phyloP scores from a whole-genome alignment of 176 grass and related monocot genomes.

The Stipa capillata region DNA sequence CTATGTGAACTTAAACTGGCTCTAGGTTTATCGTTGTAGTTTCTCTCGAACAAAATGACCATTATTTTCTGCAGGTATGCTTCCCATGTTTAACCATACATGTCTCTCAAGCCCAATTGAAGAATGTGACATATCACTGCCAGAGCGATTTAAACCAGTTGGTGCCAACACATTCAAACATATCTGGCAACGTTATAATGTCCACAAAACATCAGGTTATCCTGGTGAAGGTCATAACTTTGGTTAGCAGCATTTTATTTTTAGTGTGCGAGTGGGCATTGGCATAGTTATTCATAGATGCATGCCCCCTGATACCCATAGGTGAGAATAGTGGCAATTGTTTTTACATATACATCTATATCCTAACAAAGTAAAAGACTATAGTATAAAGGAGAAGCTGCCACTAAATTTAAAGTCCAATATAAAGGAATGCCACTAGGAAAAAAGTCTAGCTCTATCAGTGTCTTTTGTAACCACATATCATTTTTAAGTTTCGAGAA shows the following conservation, averaged over 20 bases:
- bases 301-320: not conserved
- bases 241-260: not conserved
- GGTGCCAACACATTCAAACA: conserved; percentile 1
- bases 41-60: not conserved
- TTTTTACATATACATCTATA: not conserved
- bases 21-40: not conserved
- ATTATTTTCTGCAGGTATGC: not conserved
- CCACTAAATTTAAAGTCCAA: not conserved
- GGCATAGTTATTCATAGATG: not conserved
- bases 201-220: not conserved
- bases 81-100: not conserved
- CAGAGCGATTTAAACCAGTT: not conserved
- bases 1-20: not conserved
- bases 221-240: too few species aligned
- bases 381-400: not conserved
- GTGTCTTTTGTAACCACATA: not conserved
- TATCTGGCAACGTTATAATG: not conserved
- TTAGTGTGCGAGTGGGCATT: not conserved
- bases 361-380: not conserved
- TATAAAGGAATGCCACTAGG: not conserved
- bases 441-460: not conserved
- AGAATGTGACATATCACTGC: too few species aligned
- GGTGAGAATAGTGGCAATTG: not conserved
- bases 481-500: too few species aligned
- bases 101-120: not conserved